Evolutionary conservation across 1,139 yeast genomes (phyloP), one percentile per base, ranked within the genome.

Genomic region (Nadsonia commutata): DNA sequence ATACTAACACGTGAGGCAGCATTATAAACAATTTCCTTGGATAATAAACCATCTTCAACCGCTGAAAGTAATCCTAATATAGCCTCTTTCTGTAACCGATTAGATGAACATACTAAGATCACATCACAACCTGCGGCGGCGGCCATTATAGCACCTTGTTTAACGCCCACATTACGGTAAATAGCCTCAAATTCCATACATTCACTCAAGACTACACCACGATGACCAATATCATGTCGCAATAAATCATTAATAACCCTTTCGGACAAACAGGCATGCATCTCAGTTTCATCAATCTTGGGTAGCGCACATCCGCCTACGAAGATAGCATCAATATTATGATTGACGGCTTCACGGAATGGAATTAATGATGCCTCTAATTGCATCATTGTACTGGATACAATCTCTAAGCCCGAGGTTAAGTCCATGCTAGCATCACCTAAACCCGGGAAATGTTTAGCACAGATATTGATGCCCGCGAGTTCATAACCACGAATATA

Each of bases 291-390:
- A 22, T 76, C 67, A 17, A 77, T 69, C 41, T 74, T 71, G 1
- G 83, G 83, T n/a, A 76, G 71, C 3, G 80, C 80, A 49, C 80
- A 76, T 3, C 81, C 81, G n/a, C 81, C 78, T 3, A 74, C 80
- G 60, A 72, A 66, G 21, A 76, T 60, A 0, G 81, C 76, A 55
- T 77, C 81, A 37, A 77, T 58, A n/a, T 65, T 66, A 38, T 64
- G 69, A 40, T 70, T 66, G 38, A 74, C 70, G 40, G 76, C 62
- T 43, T 65, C 64, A 13, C 70, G 69, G 52, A 76, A 77, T 2
- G 83, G 81, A 16, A 71, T 63, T 43, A 70, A 60, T 50, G 74
- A 72, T 38, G 67, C 66, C 45, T 70, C 71, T 37, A 77, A 63
- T 54, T 75, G 80, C 40, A 70, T 74, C 40, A 73, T 61, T 2